Evolutionary conservation across 805 yeast genomes (phyloP).

Genomic region (Wickerhamomyces subpelliculosus): DNA sequence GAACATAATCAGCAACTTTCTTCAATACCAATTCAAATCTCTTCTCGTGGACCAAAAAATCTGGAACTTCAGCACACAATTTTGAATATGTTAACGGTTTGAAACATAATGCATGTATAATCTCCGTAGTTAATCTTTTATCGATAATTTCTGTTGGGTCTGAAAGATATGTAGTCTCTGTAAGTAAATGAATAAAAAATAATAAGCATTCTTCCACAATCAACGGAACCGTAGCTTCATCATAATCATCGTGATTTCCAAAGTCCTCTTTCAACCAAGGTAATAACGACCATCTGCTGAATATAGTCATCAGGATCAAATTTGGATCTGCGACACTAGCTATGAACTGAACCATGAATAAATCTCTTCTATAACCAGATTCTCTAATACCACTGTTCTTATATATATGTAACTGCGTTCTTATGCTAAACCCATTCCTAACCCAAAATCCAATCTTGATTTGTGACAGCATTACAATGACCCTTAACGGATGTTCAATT

Average conservation of each 20-base stretch:
- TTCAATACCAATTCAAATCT: constrained; percentile 57
- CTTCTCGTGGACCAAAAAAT: constrained; percentile 65
- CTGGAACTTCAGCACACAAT: constrained; percentile 64
- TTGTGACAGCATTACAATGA: constrained; percentile 73
- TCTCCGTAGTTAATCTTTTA: constrained; percentile 53
- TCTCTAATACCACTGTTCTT: constrained; percentile 75
- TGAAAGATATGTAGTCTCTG: constrained; percentile 57
- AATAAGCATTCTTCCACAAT: constrained; percentile 78
- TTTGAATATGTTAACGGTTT: constrained; percentile 67
- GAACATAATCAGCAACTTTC: constrained; percentile 51
- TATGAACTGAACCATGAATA: constrained; percentile 59
- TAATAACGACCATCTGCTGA: constrained; percentile 63
- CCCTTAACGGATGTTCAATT: constrained; percentile 72
- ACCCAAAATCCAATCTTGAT: constrained; percentile 92
- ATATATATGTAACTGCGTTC: constrained; percentile 75
- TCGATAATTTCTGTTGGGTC: constrained; percentile 44
- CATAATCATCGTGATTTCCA: constrained; percentile 35
- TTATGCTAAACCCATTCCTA: constrained; percentile 78
- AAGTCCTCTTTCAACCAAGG: constrained; percentile 44
- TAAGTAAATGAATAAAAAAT: constrained; percentile 57
- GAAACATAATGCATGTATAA: constrained; percentile 80
- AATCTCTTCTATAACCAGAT: constrained; percentile 72
- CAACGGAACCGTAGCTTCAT: constrained; percentile 38
- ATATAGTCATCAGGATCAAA: constrained; percentile 45
- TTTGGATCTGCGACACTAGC: constrained; percentile 52